Evolutionary conservation across 345 rosid species (phyloP), one percentile per base, ranked within the genome.

Genomic region (Heritiera littoralis): DNA sequence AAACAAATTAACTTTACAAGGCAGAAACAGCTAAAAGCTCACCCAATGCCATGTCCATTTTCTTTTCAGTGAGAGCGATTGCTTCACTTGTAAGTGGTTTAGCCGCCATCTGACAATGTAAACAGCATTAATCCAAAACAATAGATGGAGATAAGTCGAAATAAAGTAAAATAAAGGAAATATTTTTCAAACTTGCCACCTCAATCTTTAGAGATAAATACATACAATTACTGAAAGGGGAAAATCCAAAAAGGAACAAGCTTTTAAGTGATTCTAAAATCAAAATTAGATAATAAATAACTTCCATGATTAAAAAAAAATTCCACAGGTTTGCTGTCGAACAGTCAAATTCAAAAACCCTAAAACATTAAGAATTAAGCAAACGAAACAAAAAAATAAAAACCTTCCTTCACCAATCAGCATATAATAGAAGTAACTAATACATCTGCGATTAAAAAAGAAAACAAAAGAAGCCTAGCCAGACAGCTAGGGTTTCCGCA

Each of bases 21-120:
- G 30, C 35, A 41, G 23, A 59, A 54, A 61, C 3, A 7, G 43
- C 52, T 23, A 64, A 43, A n/a, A 64, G 54, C 83, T 28, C 78
- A 94, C 98, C 98, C 79, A 95, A 81, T 45, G 98, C 83, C 98
- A 95, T 95, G 80, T 88, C 92, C 90, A 95, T 79, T 79, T 95
- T 93, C 92, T 90, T 95, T 77, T 95, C 97, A 0, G 98, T 91
- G 73, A 87, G 91, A 46, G 98, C 97, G 66, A 95, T 90, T 66
- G 92, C 88, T 84, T 93, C 98, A 4, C 41, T 89, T 12, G 93
- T 86, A 65, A 95, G 89, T n/a, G 89, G 93, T 83, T 85, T 91
- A 69, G 80, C 58, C 4, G 88, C 90, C 96, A 91, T 92, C 94
- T 91, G 81, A 23, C 4, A 45, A 18, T 20, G 32, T n/a, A 63